Base-by-base conservation (phyloP, 2,329 filamentous ascomycete genomes). In the Aspergillus puulaauensis region DNA sequence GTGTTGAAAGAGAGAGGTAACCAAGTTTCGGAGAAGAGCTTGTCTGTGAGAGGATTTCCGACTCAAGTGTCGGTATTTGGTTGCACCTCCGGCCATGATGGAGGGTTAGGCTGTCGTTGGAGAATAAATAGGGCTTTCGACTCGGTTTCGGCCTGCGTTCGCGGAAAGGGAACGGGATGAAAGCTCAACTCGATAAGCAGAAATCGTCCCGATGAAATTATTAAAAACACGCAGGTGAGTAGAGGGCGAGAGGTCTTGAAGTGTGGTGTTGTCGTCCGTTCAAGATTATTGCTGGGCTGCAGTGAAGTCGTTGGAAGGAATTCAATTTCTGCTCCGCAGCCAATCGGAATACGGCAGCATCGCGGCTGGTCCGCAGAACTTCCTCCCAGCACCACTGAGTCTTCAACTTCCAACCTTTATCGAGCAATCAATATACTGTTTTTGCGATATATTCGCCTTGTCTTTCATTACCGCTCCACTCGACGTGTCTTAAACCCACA, bases 11-110 rank as follows among this genome's bases (percentile, higher is more conserved):
- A 99, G 89, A 54, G 93, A 95, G 66, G 93, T 96, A 74, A 98
- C 93, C 61, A 99, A 83, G 78, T 98, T 97, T 71, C 95, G 91
- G 66, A 99, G 87, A 67, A 99, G 86, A 53, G 95, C 93, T 80
- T 93, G 86, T 73, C 95, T 86, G 75, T 97, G 95, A 55, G 93
- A 82, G 52, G 92, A 96, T 66, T 86, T 83, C 67, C 95, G 92
- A 77, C 87, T 88, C 61, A 99, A 82, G 77, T 96, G 90, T 67
- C 95, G 89, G 80, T 93, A 96, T 80, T 92, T 96, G 75, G 91
- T 84, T 64, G 86, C 82, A 65, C 90, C 91, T 70, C 92, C 92
- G 64, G 91, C 92, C 93, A 97, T 96, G 63, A 61, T 43, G 33
- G 23, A 35, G 37, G 31, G 57, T 27, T 17, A 52, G 35, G 50